These are phyloP conservation scores for Beauveria caledonica DNA, from an alignment of 2,329 filamentous ascomycete species.

Conservation along the genomic window DNA sequence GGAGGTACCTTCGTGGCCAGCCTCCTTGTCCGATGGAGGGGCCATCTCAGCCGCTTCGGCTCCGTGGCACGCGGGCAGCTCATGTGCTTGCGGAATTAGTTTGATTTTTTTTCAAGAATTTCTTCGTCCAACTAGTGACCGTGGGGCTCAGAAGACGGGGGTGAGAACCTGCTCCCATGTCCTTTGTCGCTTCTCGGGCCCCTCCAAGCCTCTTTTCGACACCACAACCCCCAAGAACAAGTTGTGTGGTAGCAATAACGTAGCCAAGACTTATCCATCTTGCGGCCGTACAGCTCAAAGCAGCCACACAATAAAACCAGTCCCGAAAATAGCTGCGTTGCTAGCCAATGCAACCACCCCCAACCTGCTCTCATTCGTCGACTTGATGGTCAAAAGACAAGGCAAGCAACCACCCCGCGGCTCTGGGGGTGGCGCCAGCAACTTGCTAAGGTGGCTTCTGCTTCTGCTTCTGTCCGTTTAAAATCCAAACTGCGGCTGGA, in stretches of 20 bases:
- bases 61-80: constrained; percentile 4
- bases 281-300: neutral
- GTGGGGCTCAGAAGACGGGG: neutral
- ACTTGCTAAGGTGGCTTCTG: neutral
- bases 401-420: neutral
- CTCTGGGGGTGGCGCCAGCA: constrained; percentile 6
- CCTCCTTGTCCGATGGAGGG: neutral
- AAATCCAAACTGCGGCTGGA: constrained; percentile 2
- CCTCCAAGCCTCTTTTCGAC: neutral
- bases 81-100: neutral
- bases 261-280: neutral
- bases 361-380: neutral
- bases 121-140: neutral
- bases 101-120: neutral
- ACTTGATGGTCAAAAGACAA: neutral
- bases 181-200: neutral
- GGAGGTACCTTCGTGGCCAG: neutral
- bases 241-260: neutral
- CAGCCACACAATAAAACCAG: neutral
- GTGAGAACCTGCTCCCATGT: neutral
- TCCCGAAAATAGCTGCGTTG: neutral
- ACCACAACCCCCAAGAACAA: neutral
- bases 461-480: constrained; percentile 10
- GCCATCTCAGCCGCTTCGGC: constrained; percentile 5
- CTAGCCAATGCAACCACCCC: neutral